A percentile compares a stretch with the other conserved stretches of the same genome.
Evolutionary conservation across 805 yeast genomes (phyloP).

Genomic region (Middelhovenomyces tepae): DNA sequence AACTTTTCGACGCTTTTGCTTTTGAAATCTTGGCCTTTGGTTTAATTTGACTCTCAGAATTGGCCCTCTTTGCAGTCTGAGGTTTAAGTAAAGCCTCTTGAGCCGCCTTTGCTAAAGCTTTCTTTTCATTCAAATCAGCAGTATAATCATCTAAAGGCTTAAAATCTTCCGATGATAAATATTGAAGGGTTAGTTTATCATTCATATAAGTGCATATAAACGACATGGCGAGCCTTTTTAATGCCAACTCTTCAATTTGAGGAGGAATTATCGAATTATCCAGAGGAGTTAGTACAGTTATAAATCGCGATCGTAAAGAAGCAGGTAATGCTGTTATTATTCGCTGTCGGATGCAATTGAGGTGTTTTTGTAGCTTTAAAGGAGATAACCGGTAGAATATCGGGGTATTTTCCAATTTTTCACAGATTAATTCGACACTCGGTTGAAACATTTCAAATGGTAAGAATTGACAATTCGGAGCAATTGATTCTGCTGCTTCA

Average conservation of each 20-base stretch:
- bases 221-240: slow-evolving; percentile 12
- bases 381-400: slow-evolving; percentile 6
- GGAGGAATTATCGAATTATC: slow-evolving; percentile 13
- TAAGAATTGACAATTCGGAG: slow-evolving; percentile 10
- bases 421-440: slow-evolving; percentile 10
- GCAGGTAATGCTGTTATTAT: slow-evolving; percentile 16
- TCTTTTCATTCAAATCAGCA: slow-evolving; percentile 12
- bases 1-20: slow-evolving; percentile 5
- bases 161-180: slow-evolving; percentile 15
- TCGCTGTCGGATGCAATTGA: slow-evolving; percentile 5
- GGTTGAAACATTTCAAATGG: slow-evolving; percentile 10
- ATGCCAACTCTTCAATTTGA: slow-evolving; percentile 13
- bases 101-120: slow-evolving; percentile 13
- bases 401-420: neutral
- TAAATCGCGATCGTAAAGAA: slow-evolving; percentile 10
- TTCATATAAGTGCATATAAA: slow-evolving; percentile 13
- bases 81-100: slow-evolving; percentile 14
- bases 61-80: slow-evolving; percentile 7
- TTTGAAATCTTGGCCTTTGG: no score
- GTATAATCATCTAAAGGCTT: slow-evolving; percentile 16
- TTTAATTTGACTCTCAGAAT: no score
- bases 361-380: slow-evolving; percentile 14
- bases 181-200: slow-evolving; percentile 7
- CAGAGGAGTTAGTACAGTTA: slow-evolving; percentile 13
- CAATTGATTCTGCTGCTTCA: slow-evolving; percentile 14